These are phyloP conservation scores for Reutealis trisperma DNA, from an alignment of 345 rosid genomes.

Conservation along the genomic window DNA sequence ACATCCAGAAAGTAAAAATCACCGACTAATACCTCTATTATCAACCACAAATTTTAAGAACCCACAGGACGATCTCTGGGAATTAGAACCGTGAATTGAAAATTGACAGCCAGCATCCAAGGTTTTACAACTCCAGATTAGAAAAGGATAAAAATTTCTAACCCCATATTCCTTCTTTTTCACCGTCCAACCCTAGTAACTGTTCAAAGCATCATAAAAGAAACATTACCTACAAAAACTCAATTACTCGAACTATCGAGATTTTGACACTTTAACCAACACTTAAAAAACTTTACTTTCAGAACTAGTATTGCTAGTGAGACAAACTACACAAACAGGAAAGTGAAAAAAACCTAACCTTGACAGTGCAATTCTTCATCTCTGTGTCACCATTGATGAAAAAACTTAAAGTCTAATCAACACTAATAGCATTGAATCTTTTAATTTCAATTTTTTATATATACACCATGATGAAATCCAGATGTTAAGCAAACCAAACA, in stretches of 20 bases:
- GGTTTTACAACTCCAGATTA: constrained; percentile 10
- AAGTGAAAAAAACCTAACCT: constrained; percentile 25
- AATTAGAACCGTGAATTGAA: not conserved
- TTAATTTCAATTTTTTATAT: not conserved
- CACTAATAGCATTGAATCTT: not conserved
- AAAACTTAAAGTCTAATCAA: not conserved
- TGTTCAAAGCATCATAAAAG: constrained; percentile 22
- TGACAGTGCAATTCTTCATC: constrained; percentile 20
- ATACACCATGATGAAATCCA: not conserved
- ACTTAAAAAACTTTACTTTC: constrained; percentile 13
- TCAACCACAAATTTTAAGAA: constrained; percentile 10
- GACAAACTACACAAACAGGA: not conserved
- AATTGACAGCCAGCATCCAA: constrained; percentile 10
- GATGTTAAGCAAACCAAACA: constrained; percentile 16
- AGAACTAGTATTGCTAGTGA: constrained; percentile 10
- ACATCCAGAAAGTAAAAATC: constrained; percentile 16
- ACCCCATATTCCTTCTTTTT: constrained; percentile 1
- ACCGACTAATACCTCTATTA: constrained; percentile 8
- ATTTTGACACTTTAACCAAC: constrained; percentile 42
- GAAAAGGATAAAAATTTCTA: not conserved
- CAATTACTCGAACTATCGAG: constrained; percentile 22
- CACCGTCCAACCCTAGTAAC: constrained; percentile 19
- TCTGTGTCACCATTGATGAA: constrained; percentile 8
- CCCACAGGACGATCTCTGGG: not conserved
- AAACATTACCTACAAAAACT: constrained; percentile 33